Conservation (phyloP, 164 flowering plant species). For the Vitis rupestris region DNA sequence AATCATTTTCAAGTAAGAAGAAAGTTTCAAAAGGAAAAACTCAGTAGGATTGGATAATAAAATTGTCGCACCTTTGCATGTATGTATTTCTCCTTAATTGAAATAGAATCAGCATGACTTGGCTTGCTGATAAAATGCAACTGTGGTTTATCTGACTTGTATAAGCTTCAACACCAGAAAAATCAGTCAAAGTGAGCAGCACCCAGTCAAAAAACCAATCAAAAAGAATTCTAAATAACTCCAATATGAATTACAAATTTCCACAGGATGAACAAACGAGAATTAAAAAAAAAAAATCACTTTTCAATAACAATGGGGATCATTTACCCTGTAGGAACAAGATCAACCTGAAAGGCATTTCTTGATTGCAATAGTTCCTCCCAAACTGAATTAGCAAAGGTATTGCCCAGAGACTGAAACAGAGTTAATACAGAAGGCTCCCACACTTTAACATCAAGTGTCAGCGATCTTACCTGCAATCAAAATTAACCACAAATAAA, state of each 20-base stretch:
- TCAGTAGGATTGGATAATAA: not conserved
- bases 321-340: constrained; percentile 53
- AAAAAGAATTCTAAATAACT: not conserved
- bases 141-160: constrained; percentile 50
- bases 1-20: not conserved
- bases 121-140: constrained; percentile 58
- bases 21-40: not conserved
- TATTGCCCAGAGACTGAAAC: constrained; percentile 94
- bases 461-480: constrained; percentile 87
- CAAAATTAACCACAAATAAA: not conserved
- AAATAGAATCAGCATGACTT: constrained; percentile 59
- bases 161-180: constrained; percentile 37
- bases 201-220: not conserved
- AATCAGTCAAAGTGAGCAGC: no score
- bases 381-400: constrained; percentile 95
- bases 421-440: constrained; percentile 92
- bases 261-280: not conserved
- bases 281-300: not conserved
- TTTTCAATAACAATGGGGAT: constrained; percentile 5
- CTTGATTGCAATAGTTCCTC: constrained; percentile 72
- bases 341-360: constrained; percentile 47
- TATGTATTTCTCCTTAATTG: constrained; percentile 87
- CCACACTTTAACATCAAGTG: constrained; percentile 98
- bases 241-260: not conserved
- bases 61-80: constrained; percentile 75